Evolutionary conservation across 2,329 filamentous ascomycete species (phyloP).

Genomic region (Onygena corvina): DNA sequence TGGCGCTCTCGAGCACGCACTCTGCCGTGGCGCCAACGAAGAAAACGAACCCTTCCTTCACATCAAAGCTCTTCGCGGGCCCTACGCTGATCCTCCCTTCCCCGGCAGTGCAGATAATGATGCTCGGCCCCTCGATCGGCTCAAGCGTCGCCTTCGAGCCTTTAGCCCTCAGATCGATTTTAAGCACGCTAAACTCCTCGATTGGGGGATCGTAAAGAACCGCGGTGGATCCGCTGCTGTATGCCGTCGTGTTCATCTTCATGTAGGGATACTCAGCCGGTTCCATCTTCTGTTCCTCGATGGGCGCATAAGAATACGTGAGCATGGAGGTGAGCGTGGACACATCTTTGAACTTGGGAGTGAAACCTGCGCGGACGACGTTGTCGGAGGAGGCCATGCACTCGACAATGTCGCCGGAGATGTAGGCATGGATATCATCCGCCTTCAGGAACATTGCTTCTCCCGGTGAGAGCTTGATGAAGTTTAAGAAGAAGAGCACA

Average conservation of each 20-base stretch:
- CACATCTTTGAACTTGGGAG: slow-evolving; percentile 97
- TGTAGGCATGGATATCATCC: slow-evolving; percentile 93
- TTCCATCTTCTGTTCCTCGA: slow-evolving; percentile 85
- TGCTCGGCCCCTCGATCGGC: slow-evolving; percentile 73
- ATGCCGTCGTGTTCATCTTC: slow-evolving; percentile 67
- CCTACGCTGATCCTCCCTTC: slow-evolving; percentile 76
- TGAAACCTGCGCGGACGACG: slow-evolving; percentile 92
- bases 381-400: slow-evolving; percentile 99
- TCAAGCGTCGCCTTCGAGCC: slow-evolving; percentile 83
- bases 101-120: slow-evolving; percentile 80
- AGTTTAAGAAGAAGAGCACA: slow-evolving; percentile 95
- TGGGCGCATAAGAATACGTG: slow-evolving; percentile 90
- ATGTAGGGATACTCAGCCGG: slow-evolving; percentile 77
- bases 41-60: slow-evolving; percentile 62
- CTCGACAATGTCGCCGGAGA: slow-evolving; percentile 72
- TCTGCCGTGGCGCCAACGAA: slow-evolving; percentile 84
- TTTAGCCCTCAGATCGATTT: slow-evolving; percentile 56
- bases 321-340: slow-evolving; percentile 77
- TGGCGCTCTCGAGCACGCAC: slow-evolving; percentile 58
- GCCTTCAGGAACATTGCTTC: slow-evolving; percentile 94
- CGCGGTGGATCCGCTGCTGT: slow-evolving; percentile 61
- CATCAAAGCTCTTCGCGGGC: slow-evolving; percentile 56
- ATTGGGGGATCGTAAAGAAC: slow-evolving; percentile 89
- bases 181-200: slow-evolving; percentile 85
- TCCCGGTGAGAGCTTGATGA: slow-evolving; percentile 71